Conservation (phyloP, 352 stramenopile genomes). For the Phytophthora foliorum region DNA sequence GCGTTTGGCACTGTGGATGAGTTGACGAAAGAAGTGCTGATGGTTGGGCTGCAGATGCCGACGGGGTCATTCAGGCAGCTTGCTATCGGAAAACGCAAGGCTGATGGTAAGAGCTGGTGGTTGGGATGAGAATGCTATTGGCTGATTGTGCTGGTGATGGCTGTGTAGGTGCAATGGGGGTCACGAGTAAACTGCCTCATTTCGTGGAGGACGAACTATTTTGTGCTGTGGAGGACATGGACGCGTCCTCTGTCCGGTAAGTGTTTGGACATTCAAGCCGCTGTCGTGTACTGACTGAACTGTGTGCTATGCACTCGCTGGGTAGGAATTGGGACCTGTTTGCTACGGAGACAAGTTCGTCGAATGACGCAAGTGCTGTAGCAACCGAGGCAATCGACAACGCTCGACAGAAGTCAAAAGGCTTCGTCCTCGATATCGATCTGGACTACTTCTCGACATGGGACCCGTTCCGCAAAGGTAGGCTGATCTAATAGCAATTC, state of each 20-base stretch:
- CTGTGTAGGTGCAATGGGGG: conserved; percentile 44
- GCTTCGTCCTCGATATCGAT: conserved; percentile 86
- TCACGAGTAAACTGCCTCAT: conserved; percentile 67
- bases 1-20: not conserved
- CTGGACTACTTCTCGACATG: conserved; percentile 93
- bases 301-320: not conserved
- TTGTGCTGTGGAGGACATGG: conserved; percentile 46
- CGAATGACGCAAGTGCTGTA: conserved; percentile 9
- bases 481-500: not conserved
- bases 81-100: conserved; percentile 48
- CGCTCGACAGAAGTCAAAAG: conserved; percentile 37
- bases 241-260: conserved; percentile 42
- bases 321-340: conserved; percentile 54
- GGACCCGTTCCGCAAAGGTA: conserved; percentile 85
- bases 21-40: conserved; percentile 1
- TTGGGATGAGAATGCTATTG: not conserved
- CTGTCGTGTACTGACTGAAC: conserved; percentile 1
- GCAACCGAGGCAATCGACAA: conserved; percentile 26
- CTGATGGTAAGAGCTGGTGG: conserved; percentile 32
- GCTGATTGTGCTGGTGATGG: conserved; percentile 4
- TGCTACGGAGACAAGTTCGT: conserved; percentile 35
- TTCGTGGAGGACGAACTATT: conserved; percentile 84
- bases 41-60: conserved; percentile 40
- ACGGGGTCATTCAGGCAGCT: conserved; percentile 44
- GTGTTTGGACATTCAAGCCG: not conserved